Percentiles rank a stretch among this genome's conserved stretches.
These are phyloP conservation scores for Mycosphaerella arachidis DNA, from an alignment of 2,329 filamentous ascomycete genomes.

Conservation along the genomic window DNA sequence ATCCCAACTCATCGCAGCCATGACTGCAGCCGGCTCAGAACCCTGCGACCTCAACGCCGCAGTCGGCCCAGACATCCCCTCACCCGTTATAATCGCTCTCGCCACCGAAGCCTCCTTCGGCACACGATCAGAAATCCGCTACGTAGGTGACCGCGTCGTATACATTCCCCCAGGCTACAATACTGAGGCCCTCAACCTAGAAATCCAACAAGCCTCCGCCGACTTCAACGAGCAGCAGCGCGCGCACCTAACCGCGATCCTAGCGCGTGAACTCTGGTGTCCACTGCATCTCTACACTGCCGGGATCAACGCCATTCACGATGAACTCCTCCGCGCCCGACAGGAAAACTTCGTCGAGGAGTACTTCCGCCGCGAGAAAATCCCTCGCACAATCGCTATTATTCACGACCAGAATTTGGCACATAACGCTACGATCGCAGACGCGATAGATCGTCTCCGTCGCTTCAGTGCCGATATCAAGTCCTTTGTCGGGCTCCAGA, in stretches of 20 bases:
- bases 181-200: slow-evolving; percentile 15
- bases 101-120: slow-evolving; percentile 11
- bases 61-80: slow-evolving; percentile 12
- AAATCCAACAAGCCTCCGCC: slow-evolving; percentile 10
- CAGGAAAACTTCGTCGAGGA: slow-evolving; percentile 25
- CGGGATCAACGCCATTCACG: slow-evolving; percentile 23
- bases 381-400: slow-evolving; percentile 15
- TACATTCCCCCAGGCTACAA: slow-evolving; percentile 14
- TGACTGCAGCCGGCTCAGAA: slow-evolving; percentile 9
- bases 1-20: slow-evolving; percentile 10
- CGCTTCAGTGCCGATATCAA: slow-evolving; percentile 21
- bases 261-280: slow-evolving; percentile 21
- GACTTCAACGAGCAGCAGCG: slow-evolving; percentile 16
- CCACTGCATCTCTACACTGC: slow-evolving; percentile 28
- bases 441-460: slow-evolving; percentile 28
- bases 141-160: slow-evolving; percentile 17
- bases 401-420: slow-evolving; percentile 19
- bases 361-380: slow-evolving; percentile 25
- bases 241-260: slow-evolving; percentile 12
- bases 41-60: slow-evolving; percentile 13
- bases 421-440: slow-evolving; percentile 16
- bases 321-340: slow-evolving; percentile 26
- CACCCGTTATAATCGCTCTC: slow-evolving; percentile 14
- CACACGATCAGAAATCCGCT: slow-evolving; percentile 12
- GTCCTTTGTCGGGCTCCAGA: slow-evolving; percentile 22